phyloP scores from a whole-genome alignment of 2,329 filamentous ascomycete genomes.

The Xylariaceae sp. region DNA sequence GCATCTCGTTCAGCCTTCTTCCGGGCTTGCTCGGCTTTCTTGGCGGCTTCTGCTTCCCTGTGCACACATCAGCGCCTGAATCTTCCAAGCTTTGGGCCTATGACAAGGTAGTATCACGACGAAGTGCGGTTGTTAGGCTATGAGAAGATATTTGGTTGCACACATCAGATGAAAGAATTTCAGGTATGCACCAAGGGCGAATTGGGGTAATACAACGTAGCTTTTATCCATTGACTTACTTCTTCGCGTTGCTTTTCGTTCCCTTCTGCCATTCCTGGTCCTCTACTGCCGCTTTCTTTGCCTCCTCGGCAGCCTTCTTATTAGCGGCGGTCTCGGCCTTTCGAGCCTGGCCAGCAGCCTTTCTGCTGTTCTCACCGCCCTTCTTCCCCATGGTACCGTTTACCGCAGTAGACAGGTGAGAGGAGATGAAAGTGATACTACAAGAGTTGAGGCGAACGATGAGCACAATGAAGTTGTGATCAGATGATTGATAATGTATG shows the following conservation, averaged over 20 bases:
- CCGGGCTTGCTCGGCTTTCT: conserved; percentile 77
- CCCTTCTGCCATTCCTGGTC: conserved; percentile 82
- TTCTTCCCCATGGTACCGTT: conserved; percentile 58
- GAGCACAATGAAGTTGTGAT: neutral
- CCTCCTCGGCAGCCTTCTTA: conserved; percentile 74
- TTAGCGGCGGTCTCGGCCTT: conserved; percentile 86
- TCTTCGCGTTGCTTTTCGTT: conserved; percentile 81
- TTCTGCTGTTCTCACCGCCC: conserved; percentile 80
- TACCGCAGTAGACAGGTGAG: conserved; percentile 56
- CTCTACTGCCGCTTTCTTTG: conserved; percentile 68
- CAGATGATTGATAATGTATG: neutral
- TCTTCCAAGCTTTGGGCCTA: neutral
- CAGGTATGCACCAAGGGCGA: neutral
- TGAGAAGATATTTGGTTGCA: neutral
- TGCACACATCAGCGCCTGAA: conserved; percentile 5
- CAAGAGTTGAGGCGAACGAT: neutral
- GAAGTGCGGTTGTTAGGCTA: neutral
- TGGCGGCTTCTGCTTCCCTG: conserved; percentile 82
- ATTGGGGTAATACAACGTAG: no score
- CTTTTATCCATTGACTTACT: conserved; percentile 59
- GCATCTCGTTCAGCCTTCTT: conserved; percentile 95
- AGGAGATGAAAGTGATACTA: neutral
- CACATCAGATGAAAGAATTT: neutral
- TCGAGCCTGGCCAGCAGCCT: conserved; percentile 84
- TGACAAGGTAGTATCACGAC: neutral